Base-by-base conservation (phyloP, 768 basidiomycete species). In the Suillus placidus region DNA sequence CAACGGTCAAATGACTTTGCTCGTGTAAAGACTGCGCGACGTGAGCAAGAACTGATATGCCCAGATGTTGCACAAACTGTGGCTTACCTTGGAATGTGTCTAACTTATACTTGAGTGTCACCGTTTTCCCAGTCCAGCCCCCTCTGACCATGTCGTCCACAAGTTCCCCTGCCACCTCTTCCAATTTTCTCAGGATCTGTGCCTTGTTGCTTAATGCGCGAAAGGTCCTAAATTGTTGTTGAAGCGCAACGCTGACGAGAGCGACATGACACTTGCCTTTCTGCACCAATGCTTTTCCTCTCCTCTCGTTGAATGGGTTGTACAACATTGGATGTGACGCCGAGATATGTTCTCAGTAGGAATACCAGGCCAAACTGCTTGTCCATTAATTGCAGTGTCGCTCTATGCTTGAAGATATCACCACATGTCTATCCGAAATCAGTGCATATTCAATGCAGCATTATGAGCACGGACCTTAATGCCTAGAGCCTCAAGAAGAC, bases 31-130 rank as follows among this genome's bases (percentile, higher is more conserved):
- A 90, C 90, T 92, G 58, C 35, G 51, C 57, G 51, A 61, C 34
- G 34, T 64, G 35, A 72, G 60, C 56, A 60, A 1, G 57, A 49
- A 45, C 37, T 9, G 51, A 35, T 32, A n/a, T 18, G 23, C 1
- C 34, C 20, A n/a, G 1, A 40, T 23, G 14, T 26, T 37, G 30
- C 34, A 3, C 60, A 23, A 30, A 60, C 20, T 6, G 14, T 14
- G 32, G 49, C 49, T 26, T 65, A 88, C 93, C 89, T 82, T 97
- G 88, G 76, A 89, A 98, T 1, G 89, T 95, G 73, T 96, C 90
- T 40, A 94, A 84, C 79, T 99, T 99, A 76, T 90, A 95, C 75
- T 97, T 97, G 60, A 99, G 82, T 0, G 94, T 97, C 38, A 99
- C 83, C 0, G 94, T 97, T 69, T 90, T 87, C 9, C 94, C 97